Percentiles rank a stretch among this genome's conserved stretches.
phyloP scores from a whole-genome alignment of 2,329 filamentous ascomycete species.

The Canariomyces notabilis region DNA sequence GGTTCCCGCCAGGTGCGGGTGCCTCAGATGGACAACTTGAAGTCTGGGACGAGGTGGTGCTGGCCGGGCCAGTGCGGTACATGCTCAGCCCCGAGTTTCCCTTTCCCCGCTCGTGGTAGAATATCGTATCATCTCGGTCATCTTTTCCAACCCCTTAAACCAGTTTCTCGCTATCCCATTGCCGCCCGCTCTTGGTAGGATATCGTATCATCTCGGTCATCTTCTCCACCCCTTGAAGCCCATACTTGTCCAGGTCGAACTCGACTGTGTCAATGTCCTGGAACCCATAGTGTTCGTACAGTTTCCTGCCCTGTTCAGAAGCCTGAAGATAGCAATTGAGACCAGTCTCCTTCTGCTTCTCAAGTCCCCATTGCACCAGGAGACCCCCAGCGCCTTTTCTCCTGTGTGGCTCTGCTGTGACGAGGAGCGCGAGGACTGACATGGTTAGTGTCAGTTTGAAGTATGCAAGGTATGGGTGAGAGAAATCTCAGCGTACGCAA shows the following conservation, averaged over 20 bases:
- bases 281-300: neutral
- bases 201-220: constrained; percentile 1
- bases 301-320: neutral
- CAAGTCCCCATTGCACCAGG: neutral
- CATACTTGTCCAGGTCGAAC: neutral
- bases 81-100: too few species aligned
- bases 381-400: neutral
- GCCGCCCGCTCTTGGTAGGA: neutral
- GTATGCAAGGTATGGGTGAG: too few species aligned
- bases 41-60: too few species aligned
- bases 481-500: too few species aligned
- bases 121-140: neutral
- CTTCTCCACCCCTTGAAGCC: neutral
- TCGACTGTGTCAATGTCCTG: neutral
- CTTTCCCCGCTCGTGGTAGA: neutral
- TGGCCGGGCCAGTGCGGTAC: too few species aligned
- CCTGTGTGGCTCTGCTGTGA: neutral
- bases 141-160: neutral
- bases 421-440: neutral
- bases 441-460: too few species aligned
- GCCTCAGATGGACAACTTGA: too few species aligned
- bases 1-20: too few species aligned
- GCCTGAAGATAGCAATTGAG: neutral
- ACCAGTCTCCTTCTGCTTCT: neutral
- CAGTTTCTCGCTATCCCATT: neutral